Percentiles rank a stretch among this genome's conserved stretches.
Conservation (phyloP, 495 filamentous ascomycete genomes). For the Xylaria telfairii region DNA sequence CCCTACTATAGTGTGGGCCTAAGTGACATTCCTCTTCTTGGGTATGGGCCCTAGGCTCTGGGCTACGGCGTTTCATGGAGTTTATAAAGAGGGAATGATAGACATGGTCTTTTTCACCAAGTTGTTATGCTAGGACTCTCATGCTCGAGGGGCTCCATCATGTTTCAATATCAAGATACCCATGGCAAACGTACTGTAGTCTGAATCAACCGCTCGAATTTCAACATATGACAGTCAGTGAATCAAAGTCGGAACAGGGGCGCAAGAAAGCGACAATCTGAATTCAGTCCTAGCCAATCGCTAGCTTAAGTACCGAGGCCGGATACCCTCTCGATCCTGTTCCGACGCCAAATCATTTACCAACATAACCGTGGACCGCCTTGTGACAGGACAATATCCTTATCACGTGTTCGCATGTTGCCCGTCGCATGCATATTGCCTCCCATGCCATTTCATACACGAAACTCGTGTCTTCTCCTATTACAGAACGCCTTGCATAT, state of each 20-base stretch:
- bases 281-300: conserved; percentile 8
- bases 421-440: conserved; percentile 12
- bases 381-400: neutral
- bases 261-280: conserved; percentile 5
- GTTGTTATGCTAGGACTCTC: conserved; percentile 13
- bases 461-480: conserved; percentile 9
- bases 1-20: neutral
- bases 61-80: conserved; percentile 27
- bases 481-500: conserved; percentile 19
- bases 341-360: conserved; percentile 21
- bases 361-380: neutral
- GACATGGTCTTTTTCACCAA: conserved; percentile 17
- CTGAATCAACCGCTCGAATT: neutral
- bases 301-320: neutral
- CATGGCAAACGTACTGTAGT: conserved; percentile 7
- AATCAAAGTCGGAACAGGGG: neutral
- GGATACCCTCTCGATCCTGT: conserved; percentile 3
- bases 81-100: conserved; percentile 25
- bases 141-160: conserved; percentile 14
- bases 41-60: conserved; percentile 3
- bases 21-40: neutral
- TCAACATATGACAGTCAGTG: neutral
- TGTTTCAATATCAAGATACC: conserved; percentile 28
- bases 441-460: conserved; percentile 14
- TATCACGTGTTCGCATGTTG: neutral